phyloP scores from a whole-genome alignment of 2,329 filamentous ascomycete genomes.

The Zalaria obscura region DNA sequence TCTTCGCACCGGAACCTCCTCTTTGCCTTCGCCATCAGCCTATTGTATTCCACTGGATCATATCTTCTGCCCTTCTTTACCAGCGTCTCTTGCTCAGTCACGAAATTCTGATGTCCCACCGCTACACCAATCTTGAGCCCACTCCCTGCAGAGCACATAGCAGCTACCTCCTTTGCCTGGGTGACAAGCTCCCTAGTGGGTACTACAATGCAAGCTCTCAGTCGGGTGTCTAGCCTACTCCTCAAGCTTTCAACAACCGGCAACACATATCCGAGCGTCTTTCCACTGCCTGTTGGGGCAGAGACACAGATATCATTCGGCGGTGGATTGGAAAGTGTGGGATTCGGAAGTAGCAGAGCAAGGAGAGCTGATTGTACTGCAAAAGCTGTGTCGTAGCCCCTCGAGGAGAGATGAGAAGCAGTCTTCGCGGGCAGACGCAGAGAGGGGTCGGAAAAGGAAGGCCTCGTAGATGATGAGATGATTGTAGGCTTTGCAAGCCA shows the following conservation, averaged over 20 bases:
- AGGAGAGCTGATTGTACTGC: conserved; percentile 70
- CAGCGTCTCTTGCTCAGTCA: conserved; percentile 46
- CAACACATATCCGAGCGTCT: conserved; percentile 81
- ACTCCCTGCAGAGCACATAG: conserved; percentile 57
- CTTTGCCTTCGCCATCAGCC: conserved; percentile 27
- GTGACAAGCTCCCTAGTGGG: conserved; percentile 82
- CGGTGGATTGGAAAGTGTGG: conserved; percentile 43
- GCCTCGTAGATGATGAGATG: conserved; percentile 45
- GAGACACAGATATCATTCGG: conserved; percentile 76
- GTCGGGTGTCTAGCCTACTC: conserved; percentile 8
- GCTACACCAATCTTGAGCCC: conserved; percentile 68
- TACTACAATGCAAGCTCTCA: conserved; percentile 73
- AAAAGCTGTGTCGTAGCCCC: conserved; percentile 57
- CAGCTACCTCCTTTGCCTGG: conserved; percentile 68
- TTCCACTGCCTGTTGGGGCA: conserved; percentile 88
- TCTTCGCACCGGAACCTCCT: conserved; percentile 13
- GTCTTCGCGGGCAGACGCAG: conserved; percentile 41
- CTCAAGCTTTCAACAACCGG: conserved; percentile 64
- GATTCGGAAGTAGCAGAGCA: conserved; percentile 52
- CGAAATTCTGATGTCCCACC: conserved; percentile 64
- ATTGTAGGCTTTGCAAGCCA: conserved; percentile 71
- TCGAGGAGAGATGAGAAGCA: conserved; percentile 48
- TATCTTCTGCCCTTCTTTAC: conserved; percentile 46
- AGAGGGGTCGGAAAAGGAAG: conserved; percentile 50
- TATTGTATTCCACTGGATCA: conserved; percentile 45